Percentiles rank a stretch among this genome's conserved stretches.
These are phyloP conservation scores for Gaeumannomyces tritici DNA, from an alignment of 2,329 filamentous ascomycete species.

Conservation along the genomic window DNA sequence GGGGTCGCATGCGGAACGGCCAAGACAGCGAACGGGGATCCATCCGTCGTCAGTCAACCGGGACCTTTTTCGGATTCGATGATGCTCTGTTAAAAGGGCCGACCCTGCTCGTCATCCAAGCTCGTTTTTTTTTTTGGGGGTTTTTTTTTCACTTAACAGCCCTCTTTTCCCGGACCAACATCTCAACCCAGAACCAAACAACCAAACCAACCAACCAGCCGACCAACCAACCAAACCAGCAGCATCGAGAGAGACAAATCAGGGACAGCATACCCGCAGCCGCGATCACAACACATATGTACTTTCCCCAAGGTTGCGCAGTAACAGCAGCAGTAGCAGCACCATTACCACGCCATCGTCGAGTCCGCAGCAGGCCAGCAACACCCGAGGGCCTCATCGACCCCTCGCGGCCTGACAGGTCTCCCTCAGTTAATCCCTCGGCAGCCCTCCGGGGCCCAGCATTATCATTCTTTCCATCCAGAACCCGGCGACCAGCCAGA, in stretches of 20 bases:
- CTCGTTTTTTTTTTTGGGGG: constrained; percentile 12
- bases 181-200: constrained; percentile 9
- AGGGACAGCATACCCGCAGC: not conserved
- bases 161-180: constrained; percentile 10
- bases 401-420: not conserved
- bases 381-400: not conserved
- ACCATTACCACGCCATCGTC: not conserved
- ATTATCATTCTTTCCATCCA: constrained; percentile 49
- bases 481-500: constrained; percentile 61
- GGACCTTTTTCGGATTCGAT: constrained; percentile 1
- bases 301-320: constrained; percentile 10
- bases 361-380: not conserved
- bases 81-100: constrained; percentile 17
- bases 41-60: not conserved
- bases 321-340: not conserved
- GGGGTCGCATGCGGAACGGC: not conserved
- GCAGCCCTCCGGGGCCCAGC: constrained; percentile 45
- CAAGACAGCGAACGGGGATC: constrained; percentile 1
- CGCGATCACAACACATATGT: constrained; percentile 22
- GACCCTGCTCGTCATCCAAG: constrained; percentile 11
- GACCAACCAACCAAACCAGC: constrained; percentile 1
- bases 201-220: no score
- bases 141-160: no score
- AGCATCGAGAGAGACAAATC: not conserved
- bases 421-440: constrained; percentile 19